These are phyloP conservation scores for Sphagnum fallax DNA, from an alignment of 228 moss, liverwort and hornwort species.

Conservation along the genomic window DNA sequence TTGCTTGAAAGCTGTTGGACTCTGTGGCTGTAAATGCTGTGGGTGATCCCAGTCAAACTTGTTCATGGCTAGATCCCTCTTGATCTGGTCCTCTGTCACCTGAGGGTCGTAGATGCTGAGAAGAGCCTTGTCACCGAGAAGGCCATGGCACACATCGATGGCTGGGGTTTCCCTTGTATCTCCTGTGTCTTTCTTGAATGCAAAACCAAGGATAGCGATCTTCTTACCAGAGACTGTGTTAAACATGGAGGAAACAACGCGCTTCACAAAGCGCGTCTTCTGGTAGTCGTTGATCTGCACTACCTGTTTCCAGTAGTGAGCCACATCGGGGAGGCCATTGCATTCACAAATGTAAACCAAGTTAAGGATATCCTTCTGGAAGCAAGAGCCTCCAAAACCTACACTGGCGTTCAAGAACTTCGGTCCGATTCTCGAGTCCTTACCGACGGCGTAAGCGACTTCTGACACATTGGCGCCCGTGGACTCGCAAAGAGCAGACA, in stretches of 20 bases:
- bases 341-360: conserved; percentile 95
- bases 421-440: conserved; percentile 74
- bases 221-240: conserved; percentile 91
- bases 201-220: conserved; percentile 75
- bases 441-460: conserved; percentile 71
- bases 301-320: conserved; percentile 94
- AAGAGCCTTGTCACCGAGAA: conserved; percentile 73
- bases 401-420: conserved; percentile 77
- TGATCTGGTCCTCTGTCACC: conserved; percentile 91
- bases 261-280: conserved; percentile 87
- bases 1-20: conserved; percentile 52
- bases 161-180: conserved; percentile 84
- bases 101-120: conserved; percentile 85
- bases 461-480: conserved; percentile 86
- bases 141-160: conserved; percentile 81
- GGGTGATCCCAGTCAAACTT: conserved; percentile 96
- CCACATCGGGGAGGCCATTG: conserved; percentile 82
- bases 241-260: conserved; percentile 94
- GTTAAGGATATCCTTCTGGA: conserved; percentile 92
- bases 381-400: conserved; percentile 85
- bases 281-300: conserved; percentile 93
- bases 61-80: conserved; percentile 77
- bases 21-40: conserved; percentile 72
- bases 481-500: conserved; percentile 80
- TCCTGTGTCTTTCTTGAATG: conserved; percentile 86